Percentiles rank a stretch among this genome's conserved stretches.
phyloP scores from a whole-genome alignment of 2,329 filamentous ascomycete genomes.

The Aspergillus pseudoterreus region DNA sequence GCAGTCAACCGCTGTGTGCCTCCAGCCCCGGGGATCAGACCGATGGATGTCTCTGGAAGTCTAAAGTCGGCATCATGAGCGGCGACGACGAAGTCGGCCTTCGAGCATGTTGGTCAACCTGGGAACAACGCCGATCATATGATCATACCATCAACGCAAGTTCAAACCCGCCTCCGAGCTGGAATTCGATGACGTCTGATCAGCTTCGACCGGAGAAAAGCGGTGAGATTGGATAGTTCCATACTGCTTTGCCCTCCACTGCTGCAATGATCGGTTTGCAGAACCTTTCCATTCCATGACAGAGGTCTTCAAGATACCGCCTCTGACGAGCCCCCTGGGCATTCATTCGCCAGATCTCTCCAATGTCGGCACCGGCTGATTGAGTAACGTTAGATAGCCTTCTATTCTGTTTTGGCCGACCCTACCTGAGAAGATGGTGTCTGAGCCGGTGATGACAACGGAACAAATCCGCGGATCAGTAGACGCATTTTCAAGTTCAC shows the following conservation, averaged over 20 bases:
- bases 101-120: neutral
- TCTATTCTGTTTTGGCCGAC: neutral
- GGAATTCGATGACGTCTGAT: neutral
- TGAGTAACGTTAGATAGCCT: neutral
- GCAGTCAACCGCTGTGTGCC: constrained; percentile 7
- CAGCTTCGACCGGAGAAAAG: neutral
- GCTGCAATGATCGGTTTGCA: constrained; percentile 9
- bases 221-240: neutral
- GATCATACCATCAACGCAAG: constrained; percentile 8
- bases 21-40: constrained; percentile 10
- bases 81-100: constrained; percentile 10
- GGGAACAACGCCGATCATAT: neutral
- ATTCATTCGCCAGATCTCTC: constrained; percentile 7
- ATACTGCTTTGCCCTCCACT: constrained; percentile 9
- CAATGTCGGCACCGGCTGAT: constrained; percentile 11
- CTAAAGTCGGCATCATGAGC: neutral
- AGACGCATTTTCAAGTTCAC: neutral
- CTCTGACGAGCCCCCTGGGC: constrained; percentile 1
- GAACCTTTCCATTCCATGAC: constrained; percentile 3
- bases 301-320: constrained; percentile 9
- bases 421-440: constrained; percentile 7
- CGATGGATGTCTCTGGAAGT: constrained; percentile 7
- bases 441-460: constrained; percentile 7
- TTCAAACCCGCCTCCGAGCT: constrained; percentile 11
- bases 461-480: constrained; percentile 1